phyloP scores from a whole-genome alignment of 345 rosid species.

The Citropsis articulata region DNA sequence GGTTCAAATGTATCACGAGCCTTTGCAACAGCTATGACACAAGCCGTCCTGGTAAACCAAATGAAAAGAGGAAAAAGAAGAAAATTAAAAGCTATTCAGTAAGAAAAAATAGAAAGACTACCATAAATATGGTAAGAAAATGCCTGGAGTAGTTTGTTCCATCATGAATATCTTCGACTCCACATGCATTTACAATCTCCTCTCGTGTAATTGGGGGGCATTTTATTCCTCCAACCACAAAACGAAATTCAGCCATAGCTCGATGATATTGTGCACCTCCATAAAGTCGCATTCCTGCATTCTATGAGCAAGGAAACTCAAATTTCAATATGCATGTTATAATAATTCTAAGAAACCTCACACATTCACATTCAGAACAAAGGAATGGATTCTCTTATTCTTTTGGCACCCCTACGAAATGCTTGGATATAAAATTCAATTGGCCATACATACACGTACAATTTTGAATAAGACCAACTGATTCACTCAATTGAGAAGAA shows the following conservation, averaged over 20 bases:
- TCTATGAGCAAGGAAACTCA: conserved; percentile 33
- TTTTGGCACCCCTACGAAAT: not conserved
- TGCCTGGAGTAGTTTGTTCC: conserved; percentile 96
- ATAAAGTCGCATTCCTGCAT: conserved; percentile 96
- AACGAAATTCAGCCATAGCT: conserved; percentile 97
- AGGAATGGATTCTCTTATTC: not conserved
- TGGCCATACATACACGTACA: not conserved
- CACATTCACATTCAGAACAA: not conserved
- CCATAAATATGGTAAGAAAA: conserved; percentile 10
- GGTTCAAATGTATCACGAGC: conserved; percentile 97
- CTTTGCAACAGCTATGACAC: conserved; percentile 97
- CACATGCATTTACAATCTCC: conserved; percentile 96
- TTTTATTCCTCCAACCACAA: conserved; percentile 87
- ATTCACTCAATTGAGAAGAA: no score
- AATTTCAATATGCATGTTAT: not conserved
- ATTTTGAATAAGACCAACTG: not conserved
- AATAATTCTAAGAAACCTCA: no score
- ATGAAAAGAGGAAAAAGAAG: conserved; percentile 14
- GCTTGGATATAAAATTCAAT: not conserved
- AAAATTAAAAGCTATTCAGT: not conserved
- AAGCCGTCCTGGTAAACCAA: conserved; percentile 68
- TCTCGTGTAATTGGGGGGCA: conserved; percentile 91
- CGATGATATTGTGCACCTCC: conserved; percentile 97
- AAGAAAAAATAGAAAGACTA: conserved; percentile 17
- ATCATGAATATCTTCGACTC: conserved; percentile 96